phyloP scores from a whole-genome alignment of 2,329 filamentous ascomycete species.

The Penicillium sp. region DNA sequence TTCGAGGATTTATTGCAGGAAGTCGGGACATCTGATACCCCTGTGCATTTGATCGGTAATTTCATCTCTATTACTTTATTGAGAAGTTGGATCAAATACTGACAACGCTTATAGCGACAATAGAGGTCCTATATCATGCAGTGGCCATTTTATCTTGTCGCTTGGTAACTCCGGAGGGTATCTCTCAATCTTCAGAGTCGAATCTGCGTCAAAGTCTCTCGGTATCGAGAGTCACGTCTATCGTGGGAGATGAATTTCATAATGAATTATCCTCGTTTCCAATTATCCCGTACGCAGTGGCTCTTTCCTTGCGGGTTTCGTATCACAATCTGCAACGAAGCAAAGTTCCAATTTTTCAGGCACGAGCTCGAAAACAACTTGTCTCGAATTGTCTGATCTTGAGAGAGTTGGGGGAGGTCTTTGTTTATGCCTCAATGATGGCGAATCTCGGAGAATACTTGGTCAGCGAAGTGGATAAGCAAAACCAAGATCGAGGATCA shows the following conservation, averaged over 20 bases:
- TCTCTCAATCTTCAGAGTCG: neutral
- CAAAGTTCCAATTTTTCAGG: neutral
- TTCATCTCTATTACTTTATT: neutral
- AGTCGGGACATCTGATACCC: neutral
- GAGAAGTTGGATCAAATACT: neutral
- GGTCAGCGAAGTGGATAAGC: neutral
- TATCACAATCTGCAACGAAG: conserved; percentile 1
- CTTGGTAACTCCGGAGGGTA: neutral
- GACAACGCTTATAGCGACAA: neutral
- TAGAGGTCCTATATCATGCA: conserved; percentile 1
- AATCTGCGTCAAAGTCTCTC: conserved; percentile 1
- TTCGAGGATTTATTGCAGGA: neutral
- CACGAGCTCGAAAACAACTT: neutral
- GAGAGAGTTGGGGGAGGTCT: neutral
- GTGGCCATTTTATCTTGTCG: neutral
- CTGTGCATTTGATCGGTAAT: neutral
- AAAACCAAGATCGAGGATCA: neutral
- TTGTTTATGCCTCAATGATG: neutral
- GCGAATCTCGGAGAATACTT: neutral
- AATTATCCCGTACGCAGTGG: neutral
- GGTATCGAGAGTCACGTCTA: neutral
- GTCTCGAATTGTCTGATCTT: neutral
- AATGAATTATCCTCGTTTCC: neutral
- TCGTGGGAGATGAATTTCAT: conserved; percentile 2
- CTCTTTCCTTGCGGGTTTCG: neutral